phyloP scores from a whole-genome alignment of 116 monocot species.

The Papilionanthe hybrid region DNA sequence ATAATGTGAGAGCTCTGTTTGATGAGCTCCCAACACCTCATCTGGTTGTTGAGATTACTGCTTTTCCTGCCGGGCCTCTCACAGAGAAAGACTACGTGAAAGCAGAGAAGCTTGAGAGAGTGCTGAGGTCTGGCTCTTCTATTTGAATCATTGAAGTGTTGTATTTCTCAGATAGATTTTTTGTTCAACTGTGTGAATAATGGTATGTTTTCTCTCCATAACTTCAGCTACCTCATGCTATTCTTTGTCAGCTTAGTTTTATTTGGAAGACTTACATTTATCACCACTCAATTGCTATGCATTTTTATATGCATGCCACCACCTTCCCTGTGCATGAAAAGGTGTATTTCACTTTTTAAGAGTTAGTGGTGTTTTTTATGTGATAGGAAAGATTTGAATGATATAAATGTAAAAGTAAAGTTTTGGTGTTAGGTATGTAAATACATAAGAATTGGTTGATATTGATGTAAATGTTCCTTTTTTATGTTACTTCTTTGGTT shows the following conservation, averaged over 20 bases:
- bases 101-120: constrained; percentile 90
- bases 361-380: no score
- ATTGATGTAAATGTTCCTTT: no score
- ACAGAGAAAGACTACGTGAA: constrained; percentile 78
- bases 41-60: constrained; percentile 80
- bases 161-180: constrained; percentile 5
- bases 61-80: constrained; percentile 92
- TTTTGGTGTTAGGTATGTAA: no score
- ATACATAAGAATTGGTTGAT: no score
- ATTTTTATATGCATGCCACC: no score
- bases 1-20: constrained; percentile 95
- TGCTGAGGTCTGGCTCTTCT: constrained; percentile 59
- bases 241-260: background rate
- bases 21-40: constrained; percentile 97
- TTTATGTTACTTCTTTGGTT: background rate
- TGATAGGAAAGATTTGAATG: no score
- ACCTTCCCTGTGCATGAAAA: no score
- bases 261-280: no score
- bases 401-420: no score
- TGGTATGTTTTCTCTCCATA: background rate
- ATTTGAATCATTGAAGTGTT: constrained; percentile 29
- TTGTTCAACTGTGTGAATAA: background rate
- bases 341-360: no score
- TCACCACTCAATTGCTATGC: no score
- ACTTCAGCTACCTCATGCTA: background rate